Evolutionary conservation across 2,329 filamentous ascomycete genomes (phyloP), one percentile per base, ranked within the genome.

Genomic region (Hawksworthiomyces lignivorus): DNA sequence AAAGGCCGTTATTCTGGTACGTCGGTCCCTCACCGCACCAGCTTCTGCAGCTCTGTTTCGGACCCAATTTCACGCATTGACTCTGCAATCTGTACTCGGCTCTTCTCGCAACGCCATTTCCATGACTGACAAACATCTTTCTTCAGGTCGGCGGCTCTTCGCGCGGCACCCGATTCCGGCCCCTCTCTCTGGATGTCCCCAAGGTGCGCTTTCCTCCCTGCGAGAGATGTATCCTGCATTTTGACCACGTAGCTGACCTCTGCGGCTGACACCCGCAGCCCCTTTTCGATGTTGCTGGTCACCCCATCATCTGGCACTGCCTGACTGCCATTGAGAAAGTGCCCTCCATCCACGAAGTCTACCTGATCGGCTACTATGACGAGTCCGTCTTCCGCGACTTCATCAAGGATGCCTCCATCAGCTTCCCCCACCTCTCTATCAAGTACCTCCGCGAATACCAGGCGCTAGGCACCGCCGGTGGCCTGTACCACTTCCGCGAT

Each of bases 321-420:
- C 78, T 98, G 62, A 85, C 84, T 57, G 88, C 92, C 57, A 77
- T 97, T 58, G 81, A 86, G 52, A 94, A 89, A 63, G 86, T 97
- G 47, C 84, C 87, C 56, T 84, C 86, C 58, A 76, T 98, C 64
- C 86, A 88, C 60, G 92, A 98, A 67, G 90, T 98, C 55, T 89
- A 92, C 71, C 82, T 98, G 58, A 94, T 98, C 59, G 92, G 92
- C 59, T 98, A 98, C 77, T 98, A 97, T 65, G 92, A 98, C 62
- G 92, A 97, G 70, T 77, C 80, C 33, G 87, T 97, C 56, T 96
- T 97, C 77, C 85, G 88, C 58, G 89, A 96, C 67, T 97, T 97
- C 69, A 94, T 97, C 72, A 95, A 94, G 67, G 85, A 94, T 61
- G 80, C 88, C 47, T 73, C 80, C 47, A 78, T 78, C 62, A 84